Conservation (phyloP, 2,329 filamentous ascomycete species). For the Tympanopsis confertula region DNA sequence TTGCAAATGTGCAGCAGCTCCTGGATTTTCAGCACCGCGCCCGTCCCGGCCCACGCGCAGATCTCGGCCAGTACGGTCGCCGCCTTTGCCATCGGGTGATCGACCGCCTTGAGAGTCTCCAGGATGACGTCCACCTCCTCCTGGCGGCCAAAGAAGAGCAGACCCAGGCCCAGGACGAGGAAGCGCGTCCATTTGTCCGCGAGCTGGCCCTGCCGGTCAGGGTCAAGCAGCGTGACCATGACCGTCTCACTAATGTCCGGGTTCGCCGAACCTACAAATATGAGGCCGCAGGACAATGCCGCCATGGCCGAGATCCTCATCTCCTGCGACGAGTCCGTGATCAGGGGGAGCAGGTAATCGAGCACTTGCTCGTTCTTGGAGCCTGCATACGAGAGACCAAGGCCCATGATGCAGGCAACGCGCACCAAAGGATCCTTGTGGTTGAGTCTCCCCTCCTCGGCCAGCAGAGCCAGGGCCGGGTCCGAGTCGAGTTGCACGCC, state of each 20-base stretch:
- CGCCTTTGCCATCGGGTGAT: constrained; percentile 94
- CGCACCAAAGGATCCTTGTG: constrained; percentile 68
- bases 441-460: constrained; percentile 67
- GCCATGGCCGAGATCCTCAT: constrained; percentile 98
- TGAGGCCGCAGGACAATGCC: constrained; percentile 75
- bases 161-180: constrained; percentile 81
- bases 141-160: constrained; percentile 91
- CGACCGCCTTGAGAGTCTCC: constrained; percentile 90
- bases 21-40: constrained; percentile 92
- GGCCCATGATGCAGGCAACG: constrained; percentile 84
- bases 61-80: constrained; percentile 89
- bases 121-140: constrained; percentile 98
- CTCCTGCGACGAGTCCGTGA: constrained; percentile 70
- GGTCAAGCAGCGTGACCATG: constrained; percentile 83
- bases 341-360: constrained; percentile 76
- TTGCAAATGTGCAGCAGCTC: constrained; percentile 96
- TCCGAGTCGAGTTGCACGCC: constrained; percentile 66
- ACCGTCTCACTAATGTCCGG: constrained; percentile 86
- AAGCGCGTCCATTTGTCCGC: constrained; percentile 99
- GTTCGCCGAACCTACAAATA: constrained; percentile 87
- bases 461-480: constrained; percentile 75
- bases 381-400: constrained; percentile 87
- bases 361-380: constrained; percentile 85
- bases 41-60: constrained; percentile 95
- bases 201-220: constrained; percentile 77